phyloP scores from a whole-genome alignment of 78 protist genomes.

The Thecamonas trahens region DNA sequence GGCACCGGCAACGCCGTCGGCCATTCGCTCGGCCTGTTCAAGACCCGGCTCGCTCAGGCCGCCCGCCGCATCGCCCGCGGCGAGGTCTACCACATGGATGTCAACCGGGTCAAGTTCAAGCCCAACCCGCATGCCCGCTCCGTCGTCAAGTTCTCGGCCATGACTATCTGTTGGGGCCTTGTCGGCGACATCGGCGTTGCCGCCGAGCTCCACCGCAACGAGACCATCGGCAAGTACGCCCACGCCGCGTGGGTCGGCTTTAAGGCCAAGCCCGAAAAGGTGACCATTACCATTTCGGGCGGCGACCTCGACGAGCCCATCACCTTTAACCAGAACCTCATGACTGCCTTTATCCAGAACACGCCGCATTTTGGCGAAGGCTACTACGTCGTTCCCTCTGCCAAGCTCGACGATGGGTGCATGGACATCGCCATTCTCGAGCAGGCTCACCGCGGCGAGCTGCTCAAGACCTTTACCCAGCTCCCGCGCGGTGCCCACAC shows the following conservation, averaged over 20 bases:
- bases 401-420: background rate
- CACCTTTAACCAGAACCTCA: background rate
- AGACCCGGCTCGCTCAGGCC: background rate
- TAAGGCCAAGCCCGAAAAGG: background rate
- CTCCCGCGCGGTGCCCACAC: slow-evolving; percentile 1
- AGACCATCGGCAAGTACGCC: background rate
- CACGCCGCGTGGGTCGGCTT: background rate
- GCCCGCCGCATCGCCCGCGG: background rate
- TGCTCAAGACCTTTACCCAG: background rate
- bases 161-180: slow-evolving; percentile 2
- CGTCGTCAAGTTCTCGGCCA: no score
- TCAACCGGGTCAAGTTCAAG: background rate
- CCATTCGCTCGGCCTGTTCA: background rate
- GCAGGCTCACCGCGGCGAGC: background rate
- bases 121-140: no score
- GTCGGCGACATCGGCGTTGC: slow-evolving; percentile 3
- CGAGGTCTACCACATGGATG: background rate
- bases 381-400: background rate
- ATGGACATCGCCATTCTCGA: background rate
- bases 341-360: background rate
- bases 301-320: background rate
- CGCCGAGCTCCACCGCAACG: background rate
- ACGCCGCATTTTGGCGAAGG: slow-evolving; percentile 10
- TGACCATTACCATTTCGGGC: background rate
- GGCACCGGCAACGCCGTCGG: slow-evolving; percentile 11